Evolutionary conservation across 352 stramenopile genomes (phyloP).

Genomic region (Phytophthora hybrid): DNA sequence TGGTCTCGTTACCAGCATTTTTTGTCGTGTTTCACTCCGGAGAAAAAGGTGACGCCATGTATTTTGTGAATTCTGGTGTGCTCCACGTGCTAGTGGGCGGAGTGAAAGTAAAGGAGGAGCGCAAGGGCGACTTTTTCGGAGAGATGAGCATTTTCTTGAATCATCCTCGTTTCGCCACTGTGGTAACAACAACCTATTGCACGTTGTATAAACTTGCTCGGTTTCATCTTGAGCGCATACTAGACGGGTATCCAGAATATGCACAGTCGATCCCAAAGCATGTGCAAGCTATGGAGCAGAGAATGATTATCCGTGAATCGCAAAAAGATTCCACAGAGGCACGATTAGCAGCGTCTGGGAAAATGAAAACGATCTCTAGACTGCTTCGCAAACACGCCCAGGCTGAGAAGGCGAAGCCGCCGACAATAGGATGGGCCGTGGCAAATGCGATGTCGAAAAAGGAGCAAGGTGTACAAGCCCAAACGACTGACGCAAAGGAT

Average conservation of each 20-base stretch:
- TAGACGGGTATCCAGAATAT: constrained; percentile 67
- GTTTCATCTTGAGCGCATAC: constrained; percentile 61
- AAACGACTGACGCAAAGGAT: constrained; percentile 2
- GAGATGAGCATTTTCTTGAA: constrained; percentile 72
- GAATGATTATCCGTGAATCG: constrained; percentile 44
- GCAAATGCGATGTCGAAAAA: constrained; percentile 27
- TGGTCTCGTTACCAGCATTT: constrained; percentile 66
- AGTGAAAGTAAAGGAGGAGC: constrained; percentile 68
- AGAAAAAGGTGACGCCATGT: constrained; percentile 74
- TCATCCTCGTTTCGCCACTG: constrained; percentile 57
- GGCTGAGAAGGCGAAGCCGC: constrained; percentile 46
- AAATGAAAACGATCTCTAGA: constrained; percentile 55
- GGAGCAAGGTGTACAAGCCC: background rate
- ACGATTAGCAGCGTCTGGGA: constrained; percentile 24
- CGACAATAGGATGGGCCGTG: constrained; percentile 27
- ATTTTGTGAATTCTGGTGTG: constrained; percentile 71
- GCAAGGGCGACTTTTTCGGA: constrained; percentile 72
- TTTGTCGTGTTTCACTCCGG: constrained; percentile 58
- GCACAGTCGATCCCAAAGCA: constrained; percentile 46
- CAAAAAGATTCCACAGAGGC: constrained; percentile 19
- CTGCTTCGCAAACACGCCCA: constrained; percentile 60
- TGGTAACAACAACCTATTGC: constrained; percentile 67
- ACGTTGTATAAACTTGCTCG: constrained; percentile 69
- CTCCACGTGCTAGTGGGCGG: constrained; percentile 63
- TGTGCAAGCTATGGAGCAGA: constrained; percentile 54